Evolutionary conservation across 2,329 filamentous ascomycete genomes (phyloP).

Genomic region (Stagonosporopsis vannaccii): DNA sequence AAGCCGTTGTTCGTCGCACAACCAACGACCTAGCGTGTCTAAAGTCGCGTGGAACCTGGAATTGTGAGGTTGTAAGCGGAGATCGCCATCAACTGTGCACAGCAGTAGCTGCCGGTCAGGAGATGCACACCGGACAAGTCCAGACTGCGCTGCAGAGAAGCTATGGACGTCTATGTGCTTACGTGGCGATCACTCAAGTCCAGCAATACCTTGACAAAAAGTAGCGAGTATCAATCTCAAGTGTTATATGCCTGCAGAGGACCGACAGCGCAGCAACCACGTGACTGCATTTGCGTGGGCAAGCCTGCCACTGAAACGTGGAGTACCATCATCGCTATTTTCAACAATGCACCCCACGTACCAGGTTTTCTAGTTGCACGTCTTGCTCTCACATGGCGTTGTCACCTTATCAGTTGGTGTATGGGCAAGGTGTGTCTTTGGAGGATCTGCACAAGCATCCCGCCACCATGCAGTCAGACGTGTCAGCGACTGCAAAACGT

Average conservation of each 20-base stretch:
- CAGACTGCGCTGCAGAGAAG: neutral
- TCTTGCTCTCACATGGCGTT: neutral
- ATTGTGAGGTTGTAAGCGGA: conserved; percentile 1
- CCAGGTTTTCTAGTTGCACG: neutral
- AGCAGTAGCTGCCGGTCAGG: neutral
- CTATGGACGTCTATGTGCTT: neutral
- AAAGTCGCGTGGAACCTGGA: conserved; percentile 9
- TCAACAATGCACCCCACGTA: neutral
- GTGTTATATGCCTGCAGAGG: neutral
- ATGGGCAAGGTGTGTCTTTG: neutral
- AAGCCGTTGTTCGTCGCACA: conserved; percentile 14
- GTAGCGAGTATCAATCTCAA: neutral
- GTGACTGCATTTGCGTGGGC: neutral
- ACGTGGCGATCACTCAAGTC: neutral
- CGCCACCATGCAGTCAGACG: conserved; percentile 3
- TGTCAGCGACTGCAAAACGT: conserved; percentile 7
- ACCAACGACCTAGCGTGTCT: conserved; percentile 2
- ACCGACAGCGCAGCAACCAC: neutral
- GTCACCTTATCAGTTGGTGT: neutral
- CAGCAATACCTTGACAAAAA: neutral
- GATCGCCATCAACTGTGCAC: conserved; percentile 1
- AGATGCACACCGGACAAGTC: neutral
- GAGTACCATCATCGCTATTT: neutral
- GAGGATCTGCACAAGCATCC: neutral
- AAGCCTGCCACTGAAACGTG: neutral